These are phyloP conservation scores for Aspergillus novoparasiticus DNA, from an alignment of 2,329 filamentous ascomycete species.

Conservation along the genomic window DNA sequence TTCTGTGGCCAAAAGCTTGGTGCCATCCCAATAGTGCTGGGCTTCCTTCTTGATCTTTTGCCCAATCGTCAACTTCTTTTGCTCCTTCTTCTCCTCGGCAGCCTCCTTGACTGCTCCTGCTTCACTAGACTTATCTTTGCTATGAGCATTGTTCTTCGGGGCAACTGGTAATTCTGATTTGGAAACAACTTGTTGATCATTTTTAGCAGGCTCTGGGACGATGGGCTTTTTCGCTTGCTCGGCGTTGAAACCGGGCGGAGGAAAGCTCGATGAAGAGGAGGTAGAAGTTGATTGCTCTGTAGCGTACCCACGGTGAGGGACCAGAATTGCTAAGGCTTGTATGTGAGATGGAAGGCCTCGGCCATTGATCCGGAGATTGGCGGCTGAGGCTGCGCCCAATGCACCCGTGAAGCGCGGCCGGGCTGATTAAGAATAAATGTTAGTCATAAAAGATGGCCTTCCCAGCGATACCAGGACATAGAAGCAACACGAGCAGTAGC, in stretches of 20 bases:
- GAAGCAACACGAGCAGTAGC: background rate
- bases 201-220: conserved; percentile 55
- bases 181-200: conserved; percentile 41
- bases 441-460: conserved; percentile 2
- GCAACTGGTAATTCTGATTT: conserved; percentile 44
- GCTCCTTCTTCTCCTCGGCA: conserved; percentile 67
- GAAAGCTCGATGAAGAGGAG: conserved; percentile 53
- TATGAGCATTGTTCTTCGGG: conserved; percentile 49
- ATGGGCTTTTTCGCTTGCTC: conserved; percentile 86
- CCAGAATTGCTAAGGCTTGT: conserved; percentile 60
- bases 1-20: conserved; percentile 89
- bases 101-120: conserved; percentile 65
- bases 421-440: conserved; percentile 24
- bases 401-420: conserved; percentile 35
- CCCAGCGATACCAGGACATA: background rate
- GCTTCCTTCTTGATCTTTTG: conserved; percentile 95
- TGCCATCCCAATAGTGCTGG: conserved; percentile 97
- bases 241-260: conserved; percentile 89
- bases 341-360: conserved; percentile 52
- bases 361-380: conserved; percentile 36
- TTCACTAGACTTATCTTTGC: conserved; percentile 60
- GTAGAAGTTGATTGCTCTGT: conserved; percentile 59
- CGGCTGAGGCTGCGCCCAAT: conserved; percentile 34
- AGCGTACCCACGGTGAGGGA: conserved; percentile 55
- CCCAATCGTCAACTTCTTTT: conserved; percentile 83